Evolutionary conservation across 2,329 filamentous ascomycete species (phyloP), one percentile per base, ranked within the genome.

Genomic region (Nemania sp.): DNA sequence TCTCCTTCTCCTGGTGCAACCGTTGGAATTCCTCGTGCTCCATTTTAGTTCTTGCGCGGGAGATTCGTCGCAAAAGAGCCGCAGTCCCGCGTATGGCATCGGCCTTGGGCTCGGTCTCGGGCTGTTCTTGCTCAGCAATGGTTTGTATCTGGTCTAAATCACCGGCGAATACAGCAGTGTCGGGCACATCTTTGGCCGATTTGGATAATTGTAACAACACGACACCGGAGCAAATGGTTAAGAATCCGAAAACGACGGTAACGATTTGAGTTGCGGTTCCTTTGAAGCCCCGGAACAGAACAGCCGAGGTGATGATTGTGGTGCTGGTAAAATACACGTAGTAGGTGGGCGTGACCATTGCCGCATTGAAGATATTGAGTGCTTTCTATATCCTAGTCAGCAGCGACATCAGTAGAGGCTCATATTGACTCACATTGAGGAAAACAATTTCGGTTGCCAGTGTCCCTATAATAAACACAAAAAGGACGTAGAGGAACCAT

Each of bases 251-350:
- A 57, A 98, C 89, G 32, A 98, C 90, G 0, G 92, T 97, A 47
- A 91, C 82, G 59, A 99, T 98, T 25, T 90, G 86, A 5, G 86
- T 83, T 0, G 85, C 82, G 0, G 91, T 91, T 37, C 94, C 95
- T 72, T 96, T 94, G 83, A 99, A 97, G 7, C 95, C 95, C 65
- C 87, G 89, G 77, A 98, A 98, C 2, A 99, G 81, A 48, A 99
- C 88, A 3, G 93, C 90, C 0, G 94, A 97, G 5, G 93, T 96
- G 68, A 98, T 86, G 67, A 99, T 97, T 18, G 95, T 98, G 5
- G 92, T 90, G 68, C 89, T 96, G 40, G 95, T 99, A 75, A 99
- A 99, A 80, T 96, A 94, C 67, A 99, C 95, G 75, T 99, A 99
- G 78, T 99, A 99, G 2, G 95, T 99, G 0, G 95, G 95, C 0